phyloP scores from a whole-genome alignment of 139 green algal species.

The Yamagishiella unicocca region DNA sequence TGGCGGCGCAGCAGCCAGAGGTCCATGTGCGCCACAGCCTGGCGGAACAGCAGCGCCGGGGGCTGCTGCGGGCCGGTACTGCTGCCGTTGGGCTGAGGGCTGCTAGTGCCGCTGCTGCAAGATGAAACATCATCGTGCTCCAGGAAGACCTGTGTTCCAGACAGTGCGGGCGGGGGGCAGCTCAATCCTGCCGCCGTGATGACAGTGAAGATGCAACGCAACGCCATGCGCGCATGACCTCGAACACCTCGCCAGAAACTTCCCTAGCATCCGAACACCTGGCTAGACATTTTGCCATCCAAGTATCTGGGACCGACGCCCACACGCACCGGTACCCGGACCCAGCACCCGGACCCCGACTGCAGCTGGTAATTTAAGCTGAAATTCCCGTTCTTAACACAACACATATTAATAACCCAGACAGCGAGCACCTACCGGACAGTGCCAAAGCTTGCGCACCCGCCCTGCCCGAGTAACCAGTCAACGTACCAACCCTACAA shows the following conservation, averaged over 20 bases:
- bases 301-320: too few relatives aligned
- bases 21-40: slow-evolving; percentile 48
- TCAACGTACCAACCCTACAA: not conserved
- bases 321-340: too few relatives aligned
- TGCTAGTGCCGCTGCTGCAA: not conserved
- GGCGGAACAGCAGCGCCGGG: not conserved
- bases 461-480: not conserved
- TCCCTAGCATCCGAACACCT: too few relatives aligned
- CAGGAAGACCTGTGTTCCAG: not conserved
- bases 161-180: not conserved
- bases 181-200: too few relatives aligned
- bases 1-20: slow-evolving; percentile 59
- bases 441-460: not conserved
- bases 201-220: not conserved
- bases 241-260: too few relatives aligned
- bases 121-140: too few relatives aligned
- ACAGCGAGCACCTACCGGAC: not conserved
- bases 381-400: not conserved
- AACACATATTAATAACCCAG: too few relatives aligned
- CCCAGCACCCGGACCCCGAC: too few relatives aligned
- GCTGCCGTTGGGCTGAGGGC: not conserved
- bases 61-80: not conserved
- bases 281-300: too few relatives aligned
- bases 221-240: too few relatives aligned
- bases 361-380: too few relatives aligned